Percentiles rank a stretch among this genome's conserved stretches.
Conservation (phyloP, 345 rosid genomes). For the Eucalyptus caleyi region DNA sequence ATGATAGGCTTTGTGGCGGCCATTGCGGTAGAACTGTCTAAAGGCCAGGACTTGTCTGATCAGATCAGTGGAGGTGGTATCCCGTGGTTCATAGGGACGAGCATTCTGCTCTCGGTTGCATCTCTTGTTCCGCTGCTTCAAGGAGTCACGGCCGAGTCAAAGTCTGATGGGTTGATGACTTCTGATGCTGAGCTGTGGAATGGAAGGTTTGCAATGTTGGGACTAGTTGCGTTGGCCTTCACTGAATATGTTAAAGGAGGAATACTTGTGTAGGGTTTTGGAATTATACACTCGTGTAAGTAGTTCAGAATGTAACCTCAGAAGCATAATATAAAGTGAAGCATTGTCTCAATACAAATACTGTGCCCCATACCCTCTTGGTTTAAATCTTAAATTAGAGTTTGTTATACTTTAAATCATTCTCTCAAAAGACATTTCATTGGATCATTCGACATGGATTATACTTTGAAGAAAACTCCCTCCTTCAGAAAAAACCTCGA, state of each 20-base stretch:
- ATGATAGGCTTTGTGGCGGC: conserved; percentile 83
- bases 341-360: not conserved
- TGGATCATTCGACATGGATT: not conserved
- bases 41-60: conserved; percentile 49
- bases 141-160: conserved; percentile 50
- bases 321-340: not conserved
- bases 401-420: not conserved
- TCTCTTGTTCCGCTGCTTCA: conserved; percentile 44
- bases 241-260: conserved; percentile 71
- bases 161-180: conserved; percentile 50
- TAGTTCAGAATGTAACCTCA: not conserved
- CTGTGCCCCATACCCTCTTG: not conserved
- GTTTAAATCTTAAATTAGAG: not conserved
- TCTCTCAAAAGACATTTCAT: not conserved
- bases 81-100: conserved; percentile 43
- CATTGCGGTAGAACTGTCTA: conserved; percentile 49
- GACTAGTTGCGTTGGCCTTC: conserved; percentile 64
- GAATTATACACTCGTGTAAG: not conserved
- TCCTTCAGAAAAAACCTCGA: not conserved
- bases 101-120: conserved; percentile 48
- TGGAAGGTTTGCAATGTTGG: conserved; percentile 75
- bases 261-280: not conserved
- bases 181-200: conserved; percentile 80
- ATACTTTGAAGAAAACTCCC: not conserved
- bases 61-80: conserved; percentile 58